phyloP scores from a whole-genome alignment of 1,284 basidiomycete species.

The Gymnopus androsaceus region DNA sequence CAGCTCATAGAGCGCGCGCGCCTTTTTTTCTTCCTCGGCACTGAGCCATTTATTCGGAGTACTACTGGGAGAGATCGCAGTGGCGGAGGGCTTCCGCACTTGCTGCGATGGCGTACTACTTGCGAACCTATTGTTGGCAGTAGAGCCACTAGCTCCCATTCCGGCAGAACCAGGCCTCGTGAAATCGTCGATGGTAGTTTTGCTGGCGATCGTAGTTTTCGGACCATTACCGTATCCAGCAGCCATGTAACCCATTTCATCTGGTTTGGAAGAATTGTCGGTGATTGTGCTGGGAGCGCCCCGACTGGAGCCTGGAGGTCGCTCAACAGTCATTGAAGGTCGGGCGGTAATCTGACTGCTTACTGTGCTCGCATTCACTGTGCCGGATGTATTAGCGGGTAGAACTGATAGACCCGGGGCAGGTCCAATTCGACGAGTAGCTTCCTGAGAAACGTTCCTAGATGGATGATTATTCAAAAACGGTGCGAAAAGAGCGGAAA shows the following conservation, averaged over 20 bases:
- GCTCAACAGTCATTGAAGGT: conserved; percentile 21
- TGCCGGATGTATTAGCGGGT: conserved; percentile 20
- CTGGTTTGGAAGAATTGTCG: conserved; percentile 19
- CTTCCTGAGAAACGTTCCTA: conserved; percentile 66
- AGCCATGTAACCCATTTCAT: conserved; percentile 32
- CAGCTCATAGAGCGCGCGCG: conserved; percentile 60
- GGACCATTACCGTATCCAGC: conserved; percentile 5
- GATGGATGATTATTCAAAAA: conserved; percentile 13
- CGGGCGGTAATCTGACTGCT: conserved; percentile 17
- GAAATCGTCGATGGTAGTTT: not conserved
- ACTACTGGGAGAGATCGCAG: not conserved
- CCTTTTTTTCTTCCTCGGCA: conserved; percentile 69
- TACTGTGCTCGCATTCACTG: conserved; percentile 13
- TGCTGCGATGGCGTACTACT: not conserved
- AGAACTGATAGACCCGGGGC: conserved; percentile 62
- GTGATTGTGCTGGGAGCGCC: not conserved
- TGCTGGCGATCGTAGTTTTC: not conserved
- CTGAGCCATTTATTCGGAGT: conserved; percentile 39
- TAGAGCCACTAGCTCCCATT: conserved; percentile 3
- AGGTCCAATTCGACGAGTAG: conserved; percentile 72
- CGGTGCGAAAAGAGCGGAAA: not conserved
- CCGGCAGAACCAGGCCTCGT: conserved; percentile 24
- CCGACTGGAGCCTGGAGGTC: conserved; percentile 17
- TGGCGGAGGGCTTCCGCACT: not conserved
- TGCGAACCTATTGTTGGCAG: not conserved